These are phyloP conservation scores for Pseudogymnoascus sp. DNA, from an alignment of 2,329 filamentous ascomycete species.

Conservation along the genomic window DNA sequence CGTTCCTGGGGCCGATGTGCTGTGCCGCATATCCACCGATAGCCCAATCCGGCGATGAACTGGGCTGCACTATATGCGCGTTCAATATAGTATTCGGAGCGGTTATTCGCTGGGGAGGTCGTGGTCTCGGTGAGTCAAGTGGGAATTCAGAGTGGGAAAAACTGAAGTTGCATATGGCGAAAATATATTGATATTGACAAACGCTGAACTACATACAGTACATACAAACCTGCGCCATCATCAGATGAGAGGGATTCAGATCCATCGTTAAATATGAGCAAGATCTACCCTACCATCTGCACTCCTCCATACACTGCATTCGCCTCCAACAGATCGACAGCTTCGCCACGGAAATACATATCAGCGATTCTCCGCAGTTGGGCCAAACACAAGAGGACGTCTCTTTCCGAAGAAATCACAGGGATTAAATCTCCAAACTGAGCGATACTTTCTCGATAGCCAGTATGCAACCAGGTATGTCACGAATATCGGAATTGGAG, in stretches of 20 bases:
- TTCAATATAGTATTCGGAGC: neutral
- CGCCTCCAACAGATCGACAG: neutral
- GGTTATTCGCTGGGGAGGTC: neutral
- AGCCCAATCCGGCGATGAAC: neutral
- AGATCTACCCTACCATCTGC: neutral
- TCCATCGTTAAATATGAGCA: neutral
- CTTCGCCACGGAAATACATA: neutral
- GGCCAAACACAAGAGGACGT: neutral
- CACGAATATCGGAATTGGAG: neutral
- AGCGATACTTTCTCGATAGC: neutral
- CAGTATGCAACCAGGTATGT: neutral
- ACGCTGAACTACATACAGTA: neutral
- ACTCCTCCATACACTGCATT: neutral
- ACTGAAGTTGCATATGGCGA: neutral
- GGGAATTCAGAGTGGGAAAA: neutral
- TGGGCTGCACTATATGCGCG: neutral
- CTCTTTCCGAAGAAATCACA: conserved; percentile 1
- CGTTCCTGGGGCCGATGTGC: conserved; percentile 4
- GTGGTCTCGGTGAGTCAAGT: neutral
- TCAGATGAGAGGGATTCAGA: neutral
- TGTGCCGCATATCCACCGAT: conserved; percentile 4
- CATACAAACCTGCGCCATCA: neutral
- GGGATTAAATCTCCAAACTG: neutral
- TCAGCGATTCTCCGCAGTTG: neutral
- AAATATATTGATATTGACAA: neutral